Evolutionary conservation across 176 grass and related monocot species (phyloP), one percentile per base, ranked within the genome.

Genomic region (Echinochloa phyllopogon): DNA sequence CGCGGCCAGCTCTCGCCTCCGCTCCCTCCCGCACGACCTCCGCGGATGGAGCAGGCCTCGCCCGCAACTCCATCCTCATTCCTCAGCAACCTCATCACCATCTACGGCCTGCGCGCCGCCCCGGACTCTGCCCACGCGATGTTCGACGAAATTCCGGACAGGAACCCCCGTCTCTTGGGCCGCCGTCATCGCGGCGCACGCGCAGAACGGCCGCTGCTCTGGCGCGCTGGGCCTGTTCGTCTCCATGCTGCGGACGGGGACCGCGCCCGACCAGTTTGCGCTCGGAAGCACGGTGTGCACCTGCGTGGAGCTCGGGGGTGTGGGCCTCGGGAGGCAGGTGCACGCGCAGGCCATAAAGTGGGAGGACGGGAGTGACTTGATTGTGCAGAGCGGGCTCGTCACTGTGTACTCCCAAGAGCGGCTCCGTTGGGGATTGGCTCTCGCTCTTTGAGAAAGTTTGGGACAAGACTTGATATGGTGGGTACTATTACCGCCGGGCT

Each of bases 161-260:
- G 81, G 66, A 98, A 98, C 69, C 66, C 29, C 90, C 36, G 83
- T 98, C 72, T 83, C 93, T 4, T 98, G 93, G 91, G 94, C 96
- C 14, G 91, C 96, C 15, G 82, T 94, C 65, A 88, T 95, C 57
- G 92, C 91, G 42, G 91, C 93, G 8, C 85, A 87, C 62, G 63
- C 60, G 43, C 89, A 92, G 83, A 92, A 93, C 73, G 56, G 77
- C 18, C 57, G 60, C 10, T 77, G 78, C 37, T 25, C 48, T 3
- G 83, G 83, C 40, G 91, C 72, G 14, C 25, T 92, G 1, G 48
- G 80, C 3, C 37, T 98, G 24, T 95, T 94, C 76, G 80, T 71
- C 8, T 86, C 89, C 77, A 94, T 95, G 96, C 80, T 94, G 51
- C 44, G 79, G 13, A 38, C 69, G 17, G 93, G 93, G 23, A 66